Base-by-base conservation (phyloP, 1,284 basidiomycete species). In the Tilletia caries region DNA sequence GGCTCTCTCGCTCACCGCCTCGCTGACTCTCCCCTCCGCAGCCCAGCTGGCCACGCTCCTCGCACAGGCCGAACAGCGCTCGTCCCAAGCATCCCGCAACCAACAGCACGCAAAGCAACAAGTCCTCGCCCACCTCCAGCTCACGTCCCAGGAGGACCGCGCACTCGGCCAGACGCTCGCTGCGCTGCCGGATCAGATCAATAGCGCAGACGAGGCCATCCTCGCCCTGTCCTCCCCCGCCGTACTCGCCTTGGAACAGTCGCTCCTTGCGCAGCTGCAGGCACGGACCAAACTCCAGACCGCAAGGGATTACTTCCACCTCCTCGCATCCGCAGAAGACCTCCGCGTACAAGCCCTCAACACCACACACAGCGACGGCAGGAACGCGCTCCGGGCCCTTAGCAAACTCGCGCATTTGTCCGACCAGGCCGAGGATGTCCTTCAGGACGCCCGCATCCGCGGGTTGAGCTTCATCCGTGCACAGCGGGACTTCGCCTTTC, bases 271-370 rank as follows among this genome's bases (percentile, higher is more conserved):
- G 50, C 67, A 77, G 10, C 71, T 73, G 18, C 50, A 41, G 10
- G 72, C 74, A 12, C 73, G 77, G 32, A 66, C 68, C 6, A 68
- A 76, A 54, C 67, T 77, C 13, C 64, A 70, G 20, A 71, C 72
- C 27, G 75, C 78, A 0, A 71, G 75, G 27, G 66, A 66, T 2
- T 79, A 76, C 69, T 75, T 79, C 43, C 15, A 32, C 33, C 64
- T 79, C 34, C 66, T 79, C 18, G 72, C 76, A 1, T 69, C 75
- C 62, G 78, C 76, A 3, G 75, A 79, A 48, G 68, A 76, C 4
- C 71, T 78, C 10, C 64, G 74, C 3, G 44, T 72, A 2, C 68
- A 67, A 4, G 64, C 69, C 5, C 10, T 71, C 48, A 64, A 65
- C 15, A 44, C 25, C 41, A 70, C 71, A n/a, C 29, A 62, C 2